Evolutionary conservation across 2,329 filamentous ascomycete species (phyloP), one percentile per base, ranked within the genome.

Genomic region (Apiospora saccharicola): DNA sequence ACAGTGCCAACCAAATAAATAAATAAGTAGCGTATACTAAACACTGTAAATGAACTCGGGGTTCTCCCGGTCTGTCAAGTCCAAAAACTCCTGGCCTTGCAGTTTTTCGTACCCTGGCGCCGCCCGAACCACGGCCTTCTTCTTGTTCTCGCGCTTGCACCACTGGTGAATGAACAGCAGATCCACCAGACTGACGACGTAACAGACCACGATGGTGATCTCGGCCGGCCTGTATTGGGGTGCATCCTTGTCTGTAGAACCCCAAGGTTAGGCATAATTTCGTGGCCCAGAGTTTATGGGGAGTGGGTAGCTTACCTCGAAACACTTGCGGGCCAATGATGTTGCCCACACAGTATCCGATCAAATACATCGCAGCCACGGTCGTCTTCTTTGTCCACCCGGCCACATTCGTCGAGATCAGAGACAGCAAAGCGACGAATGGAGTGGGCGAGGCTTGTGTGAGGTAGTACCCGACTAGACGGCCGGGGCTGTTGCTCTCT

Each of bases 31-130:
- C 26, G 26, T 57, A 6, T 34, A 19, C 68, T 24, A 89, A 68
- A 90, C 73, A 26, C 85, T 86, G 78, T 93, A 93, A 0, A 88
- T 80, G 77, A 93, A 92, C 78, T 92, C 88, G 1, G 85, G 82
- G 73, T 92, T 93, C 83, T 93, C 91, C 71, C 85, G 82, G 77
- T 93, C 91, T 4, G 90, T 93, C 74, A 93, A 80, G 78, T 93
- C 90, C 72, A 90, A 83, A 81, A 89, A 92, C 84, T 92, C 91
- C 80, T 92, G 90, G 74, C 92, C 92, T 79, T 90, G 89, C 71
- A 92, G 74, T 80, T 86, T 90, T 34, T 84, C 83, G 78, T 93
- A 93, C 1, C 84, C 87, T 0, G 89, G 86, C 69, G 83, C 81
- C 1, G 85, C 85, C 57, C 89, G 81, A 22, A 89, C 77, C 10